phyloP scores from a whole-genome alignment of 148 eudicot species.

The Beta vulgaris region DNA sequence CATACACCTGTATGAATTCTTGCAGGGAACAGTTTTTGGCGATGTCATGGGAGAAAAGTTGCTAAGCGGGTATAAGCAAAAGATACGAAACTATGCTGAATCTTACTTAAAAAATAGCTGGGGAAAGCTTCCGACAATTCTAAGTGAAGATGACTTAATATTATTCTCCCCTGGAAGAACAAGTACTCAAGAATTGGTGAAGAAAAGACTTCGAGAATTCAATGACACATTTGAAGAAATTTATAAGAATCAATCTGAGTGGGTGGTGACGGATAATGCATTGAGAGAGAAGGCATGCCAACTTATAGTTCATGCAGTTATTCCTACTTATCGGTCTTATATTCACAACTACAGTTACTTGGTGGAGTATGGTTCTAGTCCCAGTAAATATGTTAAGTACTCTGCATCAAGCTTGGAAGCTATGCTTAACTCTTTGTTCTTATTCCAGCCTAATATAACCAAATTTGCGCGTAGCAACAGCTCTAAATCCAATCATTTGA shows the following conservation, averaged over 20 bases:
- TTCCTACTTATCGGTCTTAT: slow-evolving; percentile 55
- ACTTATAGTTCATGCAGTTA: slow-evolving; percentile 45
- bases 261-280: slow-evolving; percentile 51
- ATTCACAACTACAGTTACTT: slow-evolving; percentile 38
- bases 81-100: slow-evolving; percentile 35
- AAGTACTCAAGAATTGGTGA: slow-evolving; percentile 39
- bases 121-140: slow-evolving; percentile 51
- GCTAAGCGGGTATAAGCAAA: slow-evolving; percentile 38
- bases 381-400: slow-evolving; percentile 45
- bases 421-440: slow-evolving; percentile 50
- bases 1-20: slow-evolving; percentile 44
- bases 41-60: slow-evolving; percentile 69
- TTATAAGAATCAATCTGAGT: slow-evolving; percentile 49
- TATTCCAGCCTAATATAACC: slow-evolving; percentile 50
- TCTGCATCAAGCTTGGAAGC: slow-evolving; percentile 48
- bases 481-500: slow-evolving; percentile 51
- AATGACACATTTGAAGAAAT: slow-evolving; percentile 51
- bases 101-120: slow-evolving; percentile 63
- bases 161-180: slow-evolving; percentile 44
- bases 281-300: slow-evolving; percentile 54
- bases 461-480: slow-evolving; percentile 35
- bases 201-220: slow-evolving; percentile 56
- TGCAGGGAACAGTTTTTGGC: slow-evolving; percentile 49
- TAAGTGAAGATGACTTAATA: slow-evolving; percentile 48
- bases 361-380: slow-evolving; percentile 42